Percentiles rank a stretch among this genome's conserved stretches.
Evolutionary conservation across 306 rosid genomes (phyloP).

Genomic region (Neltuma alba): DNA sequence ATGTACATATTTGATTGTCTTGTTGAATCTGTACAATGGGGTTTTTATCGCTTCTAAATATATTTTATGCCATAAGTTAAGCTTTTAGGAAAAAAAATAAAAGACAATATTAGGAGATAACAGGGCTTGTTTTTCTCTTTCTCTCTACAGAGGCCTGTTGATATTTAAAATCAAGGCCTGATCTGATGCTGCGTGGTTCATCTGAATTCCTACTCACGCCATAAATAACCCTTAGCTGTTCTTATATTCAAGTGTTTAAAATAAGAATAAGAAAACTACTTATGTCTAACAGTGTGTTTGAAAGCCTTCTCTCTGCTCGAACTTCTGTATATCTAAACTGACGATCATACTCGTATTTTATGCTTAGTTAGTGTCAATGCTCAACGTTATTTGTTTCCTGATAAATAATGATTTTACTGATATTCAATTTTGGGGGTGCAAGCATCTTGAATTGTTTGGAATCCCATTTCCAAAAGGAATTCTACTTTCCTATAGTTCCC

Average conservation of each 20-base stretch:
- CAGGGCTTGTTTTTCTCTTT: background rate
- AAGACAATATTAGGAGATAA: background rate
- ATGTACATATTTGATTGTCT: background rate
- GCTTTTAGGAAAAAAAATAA: background rate
- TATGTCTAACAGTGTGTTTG: background rate
- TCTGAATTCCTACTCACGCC: background rate
- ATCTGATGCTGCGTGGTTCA: constrained; percentile 19
- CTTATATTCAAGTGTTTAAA: too few species aligned
- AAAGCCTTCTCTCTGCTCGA: background rate
- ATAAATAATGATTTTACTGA: constrained; percentile 35
- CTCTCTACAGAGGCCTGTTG: constrained; percentile 13
- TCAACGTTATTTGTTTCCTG: constrained; percentile 29
- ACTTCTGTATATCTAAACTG: constrained; percentile 13
- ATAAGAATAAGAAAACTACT: too few species aligned
- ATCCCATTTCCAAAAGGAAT: too few species aligned
- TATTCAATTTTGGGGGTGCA: constrained; percentile 46
- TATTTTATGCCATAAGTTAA: background rate
- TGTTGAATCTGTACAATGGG: background rate
- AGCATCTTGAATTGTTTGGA: constrained; percentile 86
- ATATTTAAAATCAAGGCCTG: constrained; percentile 19
- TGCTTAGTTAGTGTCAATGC: constrained; percentile 19
- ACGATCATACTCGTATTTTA: constrained; percentile 20
- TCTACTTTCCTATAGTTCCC: too few species aligned
- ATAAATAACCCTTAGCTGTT: background rate
- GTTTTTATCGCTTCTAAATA: background rate